A percentile compares a stretch with the other conserved stretches of the same genome.
These are phyloP conservation scores for Cystobasidiaceae sp. DNA, from an alignment of 1,284 basidiomycete species.

Conservation along the genomic window DNA sequence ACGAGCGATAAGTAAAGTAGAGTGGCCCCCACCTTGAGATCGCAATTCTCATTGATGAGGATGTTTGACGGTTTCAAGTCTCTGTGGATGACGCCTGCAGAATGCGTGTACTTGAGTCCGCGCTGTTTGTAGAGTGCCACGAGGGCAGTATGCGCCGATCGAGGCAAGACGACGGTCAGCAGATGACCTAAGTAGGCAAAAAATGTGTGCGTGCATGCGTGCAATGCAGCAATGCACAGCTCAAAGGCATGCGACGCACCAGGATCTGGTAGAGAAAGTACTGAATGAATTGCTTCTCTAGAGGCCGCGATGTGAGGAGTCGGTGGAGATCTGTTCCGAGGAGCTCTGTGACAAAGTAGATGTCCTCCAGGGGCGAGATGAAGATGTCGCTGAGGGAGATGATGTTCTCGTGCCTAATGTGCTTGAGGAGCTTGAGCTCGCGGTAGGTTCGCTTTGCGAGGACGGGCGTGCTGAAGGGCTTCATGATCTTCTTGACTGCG, in stretches of 20 bases:
- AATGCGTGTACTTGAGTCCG: conserved; percentile 98
- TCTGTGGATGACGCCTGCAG: conserved; percentile 96
- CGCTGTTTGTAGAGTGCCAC: no score
- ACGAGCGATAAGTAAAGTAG: no score
- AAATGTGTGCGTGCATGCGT: no score
- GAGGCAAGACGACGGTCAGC: no score
- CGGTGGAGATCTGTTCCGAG: conserved; percentile 97
- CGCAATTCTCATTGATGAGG: conserved; percentile 99
- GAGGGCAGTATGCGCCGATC: no score
- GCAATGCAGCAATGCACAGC: no score
- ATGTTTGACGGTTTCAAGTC: conserved; percentile 99
- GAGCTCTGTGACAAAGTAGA: conserved; percentile 99
- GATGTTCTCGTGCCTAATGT: conserved; percentile 99
- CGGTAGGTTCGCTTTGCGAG: conserved; percentile 95
- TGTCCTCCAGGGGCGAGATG: conserved; percentile 95
- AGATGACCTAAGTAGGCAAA: no score
- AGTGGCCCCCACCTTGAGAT: conserved; percentile 63
- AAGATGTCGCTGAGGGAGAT: conserved; percentile 98
- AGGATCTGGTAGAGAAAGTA: conserved; percentile 99
- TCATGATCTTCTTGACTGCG: conserved; percentile 88
- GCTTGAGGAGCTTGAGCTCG: conserved; percentile 96
- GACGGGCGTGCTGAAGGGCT: conserved; percentile 92
- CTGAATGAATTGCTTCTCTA: conserved; percentile 99
- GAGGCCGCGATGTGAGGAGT: conserved; percentile 86
- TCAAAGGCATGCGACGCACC: no score